These are phyloP conservation scores for Fragaria ananassa DNA, from an alignment of 306 rosid genomes.

Conservation along the genomic window DNA sequence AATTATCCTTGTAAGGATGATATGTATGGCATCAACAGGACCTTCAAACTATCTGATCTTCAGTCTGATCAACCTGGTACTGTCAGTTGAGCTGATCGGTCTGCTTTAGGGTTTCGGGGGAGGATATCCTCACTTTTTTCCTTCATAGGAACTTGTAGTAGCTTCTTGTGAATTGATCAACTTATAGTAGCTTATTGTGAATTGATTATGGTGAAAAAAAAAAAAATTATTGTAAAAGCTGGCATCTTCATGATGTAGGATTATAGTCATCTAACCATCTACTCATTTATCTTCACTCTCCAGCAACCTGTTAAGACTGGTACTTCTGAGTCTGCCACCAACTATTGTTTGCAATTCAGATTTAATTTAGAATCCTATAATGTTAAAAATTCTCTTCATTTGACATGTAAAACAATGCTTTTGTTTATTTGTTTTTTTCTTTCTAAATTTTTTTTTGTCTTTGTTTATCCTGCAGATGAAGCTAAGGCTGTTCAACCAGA, in stretches of 20 bases:
- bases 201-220: background rate
- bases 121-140: background rate
- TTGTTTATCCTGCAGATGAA: conserved; percentile 43
- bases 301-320: background rate
- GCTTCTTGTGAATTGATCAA: background rate
- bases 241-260: background rate
- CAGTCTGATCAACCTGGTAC: background rate
- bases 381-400: background rate
- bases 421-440: conserved; percentile 1
- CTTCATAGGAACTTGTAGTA: background rate
- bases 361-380: background rate
- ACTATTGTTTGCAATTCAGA: background rate
- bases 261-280: background rate
- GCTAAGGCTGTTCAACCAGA: conserved; percentile 43
- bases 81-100: background rate
- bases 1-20: background rate
- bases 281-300: background rate
- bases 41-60: background rate
- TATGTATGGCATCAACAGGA: background rate
- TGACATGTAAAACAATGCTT: background rate
- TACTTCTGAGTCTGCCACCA: background rate
- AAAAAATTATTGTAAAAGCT: background rate
- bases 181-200: no score
- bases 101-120: background rate
- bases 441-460: background rate